Base-by-base conservation (phyloP, 2,329 filamentous ascomycete species). In the Botrytis cinerea region DNA sequence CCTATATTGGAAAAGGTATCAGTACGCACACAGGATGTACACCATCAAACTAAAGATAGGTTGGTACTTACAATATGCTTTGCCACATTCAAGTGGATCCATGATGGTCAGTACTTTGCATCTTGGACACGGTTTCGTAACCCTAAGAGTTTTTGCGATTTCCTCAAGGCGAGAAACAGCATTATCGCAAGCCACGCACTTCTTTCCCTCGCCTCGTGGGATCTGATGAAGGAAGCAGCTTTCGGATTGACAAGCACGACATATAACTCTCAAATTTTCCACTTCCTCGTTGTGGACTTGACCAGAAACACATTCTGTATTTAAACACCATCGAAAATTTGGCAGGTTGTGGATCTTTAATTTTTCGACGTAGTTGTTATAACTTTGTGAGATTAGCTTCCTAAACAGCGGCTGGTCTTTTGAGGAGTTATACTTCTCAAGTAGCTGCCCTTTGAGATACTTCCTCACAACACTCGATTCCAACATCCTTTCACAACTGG, bases 251-350 rank as follows among this genome's bases (percentile, higher is more conserved):
- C 69, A 71, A 12, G 6, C 28, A 40, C 28, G 14, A 32, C 69
- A 63, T 22, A 28, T 62, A 20, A 67, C 46, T 32, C 43, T n/a
- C 46, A 18, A 8, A 9, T 18, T 12, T 48, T 2, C n/a, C 16
- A 14, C 28, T 8, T 18, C 35, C 1, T 25, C 25, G 12, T 45
- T 12, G 22, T 64, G n/a, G 22, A 64, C 22, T 25, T 71, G 60
- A 4, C 60, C 59, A 38, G 60, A 16, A 1, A n/a, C 18, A 54
- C 70, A 71, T 22, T 6, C 6, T 22, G 35, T 1, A 3, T 51
- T 63, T 8, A 71, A 51, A 16, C 70, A 71, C 70, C 45, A 64
- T 48, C 60, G 45, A 43, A 64, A 71, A 25, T 64, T 64, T 8
- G 25, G 45, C 1, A 32, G 43, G 18, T 64, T 32, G 35, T 35